A percentile compares a stretch with the other conserved stretches of the same genome.
phyloP scores from a whole-genome alignment of 1,284 basidiomycete species.

The Microstroma glucosiphilum region DNA sequence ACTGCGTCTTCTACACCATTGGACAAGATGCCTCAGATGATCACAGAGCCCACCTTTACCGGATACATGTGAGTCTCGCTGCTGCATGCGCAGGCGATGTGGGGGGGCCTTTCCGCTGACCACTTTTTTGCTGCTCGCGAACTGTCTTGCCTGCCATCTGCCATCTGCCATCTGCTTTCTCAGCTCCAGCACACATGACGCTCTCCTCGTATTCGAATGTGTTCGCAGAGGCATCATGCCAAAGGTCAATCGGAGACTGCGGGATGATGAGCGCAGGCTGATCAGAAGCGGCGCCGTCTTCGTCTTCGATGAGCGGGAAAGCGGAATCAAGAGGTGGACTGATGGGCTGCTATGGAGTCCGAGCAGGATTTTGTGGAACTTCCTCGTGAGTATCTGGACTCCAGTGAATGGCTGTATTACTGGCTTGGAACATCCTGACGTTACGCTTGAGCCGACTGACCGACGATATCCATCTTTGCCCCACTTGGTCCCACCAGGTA shows the following conservation, averaged over 20 bases:
- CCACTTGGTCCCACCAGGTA: constrained; percentile 9
- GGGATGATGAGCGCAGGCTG: constrained; percentile 80
- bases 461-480: background rate
- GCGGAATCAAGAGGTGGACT: constrained; percentile 97
- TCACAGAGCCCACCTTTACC: constrained; percentile 15
- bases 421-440: background rate
- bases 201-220: constrained; percentile 89
- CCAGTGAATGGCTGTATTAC: constrained; percentile 12
- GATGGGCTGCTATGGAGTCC: constrained; percentile 92
- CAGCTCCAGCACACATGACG: constrained; percentile 91
- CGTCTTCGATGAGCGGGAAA: constrained; percentile 94
- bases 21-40: background rate
- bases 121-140: background rate
- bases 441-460: background rate
- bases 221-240: constrained; percentile 83
- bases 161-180: constrained; percentile 53
- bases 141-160: background rate
- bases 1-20: too few species aligned
- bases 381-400: constrained; percentile 73
- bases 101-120: too few species aligned
- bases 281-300: constrained; percentile 91
- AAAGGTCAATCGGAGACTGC: constrained; percentile 83
- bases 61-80: constrained; percentile 20
- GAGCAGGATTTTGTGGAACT: constrained; percentile 83
- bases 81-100: too few species aligned